Evolutionary conservation across 23 red algal species (phyloP), one percentile per base, ranked within the genome.

Genomic region (Cyanidiococcus yangmingshanensis): DNA sequence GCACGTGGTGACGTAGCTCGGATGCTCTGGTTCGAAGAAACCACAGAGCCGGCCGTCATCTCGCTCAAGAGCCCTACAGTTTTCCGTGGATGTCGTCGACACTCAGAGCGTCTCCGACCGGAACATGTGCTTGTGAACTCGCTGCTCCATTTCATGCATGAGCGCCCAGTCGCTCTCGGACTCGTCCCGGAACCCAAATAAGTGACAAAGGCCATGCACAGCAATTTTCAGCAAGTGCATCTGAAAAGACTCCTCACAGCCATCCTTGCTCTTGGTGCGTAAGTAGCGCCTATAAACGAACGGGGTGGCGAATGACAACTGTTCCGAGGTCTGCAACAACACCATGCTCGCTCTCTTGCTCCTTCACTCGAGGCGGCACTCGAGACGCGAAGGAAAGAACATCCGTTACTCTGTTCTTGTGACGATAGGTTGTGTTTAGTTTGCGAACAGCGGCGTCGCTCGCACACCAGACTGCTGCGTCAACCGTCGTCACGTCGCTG

Each of bases 401-500:
- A 29, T 71, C 63, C 3, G 63, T 71, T 3, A 71, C 63, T 7
- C 32, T 12, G n/a, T 29, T 25, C 27, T 71, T 2, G 3, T 71
- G 21, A 7, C 63, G 21, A 71, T 71, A 71, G 12, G 15, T 35
- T 12, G 63, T 29, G 63, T 71, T 71, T 7, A 71, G 63, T 35
- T 35, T 25, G 16, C 63, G 63, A 12, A 71, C 63, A 7, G 63
- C 32, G n/a, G 63, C 63, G 63, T 71, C 63, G 63, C 63, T 71
- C n/a, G 63, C 63, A 29, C 63, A 71, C 63, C 63, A 71, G 16
- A 71, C 63, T 2, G n/a, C 63, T 2, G 32, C 63, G 63, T 71
- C 63, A 12, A 71, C 63, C 7, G 21, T 29, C 3, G 21, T 25
- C 12, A 71, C 63, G 63, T 30, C n/a, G 63, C 32, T 35, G 12